Conservation (phyloP, 345 rosid genomes). For the Clarkia xantiana region DNA sequence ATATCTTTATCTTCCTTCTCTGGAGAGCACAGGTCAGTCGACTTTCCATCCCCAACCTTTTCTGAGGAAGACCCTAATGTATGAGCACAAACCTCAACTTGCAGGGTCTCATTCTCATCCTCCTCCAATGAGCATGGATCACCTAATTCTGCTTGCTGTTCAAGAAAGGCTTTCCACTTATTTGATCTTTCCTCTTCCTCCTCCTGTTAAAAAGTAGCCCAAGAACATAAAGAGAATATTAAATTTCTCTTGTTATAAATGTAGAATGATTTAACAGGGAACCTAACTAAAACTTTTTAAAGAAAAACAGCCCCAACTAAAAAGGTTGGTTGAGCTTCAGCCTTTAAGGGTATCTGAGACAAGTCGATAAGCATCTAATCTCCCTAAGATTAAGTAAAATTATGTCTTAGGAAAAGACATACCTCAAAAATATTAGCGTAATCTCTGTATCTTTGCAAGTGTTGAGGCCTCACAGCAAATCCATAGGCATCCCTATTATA, state of each 20-base stretch:
- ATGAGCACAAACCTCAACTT: slow-evolving; percentile 12
- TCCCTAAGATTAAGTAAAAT: neutral
- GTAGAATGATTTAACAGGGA: too few relatives aligned
- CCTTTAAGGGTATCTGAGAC: too few relatives aligned
- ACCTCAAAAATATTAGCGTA: slow-evolving; percentile 61
- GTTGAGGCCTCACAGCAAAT: slow-evolving; percentile 95
- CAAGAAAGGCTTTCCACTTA: slow-evolving; percentile 66
- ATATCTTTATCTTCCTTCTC: slow-evolving; percentile 16
- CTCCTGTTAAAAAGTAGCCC: slow-evolving; percentile 32
- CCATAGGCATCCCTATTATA: slow-evolving; percentile 77
- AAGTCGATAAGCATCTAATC: too few relatives aligned
- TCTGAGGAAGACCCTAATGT: slow-evolving; percentile 13
- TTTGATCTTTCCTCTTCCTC: slow-evolving; percentile 76
- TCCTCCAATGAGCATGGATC: slow-evolving; percentile 2
- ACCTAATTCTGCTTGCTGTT: slow-evolving; percentile 22
- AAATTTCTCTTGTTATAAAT: too few relatives aligned
- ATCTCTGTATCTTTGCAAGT: slow-evolving; percentile 59
- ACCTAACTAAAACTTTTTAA: too few relatives aligned
- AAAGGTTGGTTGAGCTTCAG: too few relatives aligned
- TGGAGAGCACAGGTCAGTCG: slow-evolving; percentile 5
- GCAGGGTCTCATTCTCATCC: slow-evolving; percentile 3
- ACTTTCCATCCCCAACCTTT: slow-evolving; percentile 6
- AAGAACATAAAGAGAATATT: too few relatives aligned
- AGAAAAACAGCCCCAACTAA: too few relatives aligned
- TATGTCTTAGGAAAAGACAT: neutral